These are phyloP conservation scores for Mycena haematopus DNA, from an alignment of 768 basidiomycete genomes.

Conservation along the genomic window DNA sequence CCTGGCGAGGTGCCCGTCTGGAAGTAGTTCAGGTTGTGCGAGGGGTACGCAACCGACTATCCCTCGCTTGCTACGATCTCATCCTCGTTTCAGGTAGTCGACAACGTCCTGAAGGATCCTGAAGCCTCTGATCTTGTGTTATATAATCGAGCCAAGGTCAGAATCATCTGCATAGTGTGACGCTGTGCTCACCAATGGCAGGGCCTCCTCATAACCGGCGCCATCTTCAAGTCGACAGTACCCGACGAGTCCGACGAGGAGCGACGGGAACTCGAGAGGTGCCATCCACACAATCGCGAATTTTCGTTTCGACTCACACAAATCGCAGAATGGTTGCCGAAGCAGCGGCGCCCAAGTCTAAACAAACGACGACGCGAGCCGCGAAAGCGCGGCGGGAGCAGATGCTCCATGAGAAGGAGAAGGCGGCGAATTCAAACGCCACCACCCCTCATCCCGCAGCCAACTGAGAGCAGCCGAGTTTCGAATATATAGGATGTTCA, in stretches of 20 bases:
- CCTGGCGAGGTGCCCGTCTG: slow-evolving; percentile 96
- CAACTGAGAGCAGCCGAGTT: neutral
- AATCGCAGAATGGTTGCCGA: slow-evolving; percentile 80
- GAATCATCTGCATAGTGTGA: slow-evolving; percentile 48
- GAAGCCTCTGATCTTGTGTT: slow-evolving; percentile 73
- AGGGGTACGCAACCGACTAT: slow-evolving; percentile 46
- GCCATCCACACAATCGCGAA: slow-evolving; percentile 34
- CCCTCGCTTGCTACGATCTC: slow-evolving; percentile 13
- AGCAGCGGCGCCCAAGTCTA: slow-evolving; percentile 76
- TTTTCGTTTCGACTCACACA: slow-evolving; percentile 14
- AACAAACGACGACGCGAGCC: slow-evolving; percentile 47
- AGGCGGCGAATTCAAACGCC: slow-evolving; percentile 21
- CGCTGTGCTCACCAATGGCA: slow-evolving; percentile 38
- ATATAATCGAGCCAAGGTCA: slow-evolving; percentile 88
- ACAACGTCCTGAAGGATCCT: slow-evolving; percentile 84
- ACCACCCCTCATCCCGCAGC: slow-evolving; percentile 18
- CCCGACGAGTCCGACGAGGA: slow-evolving; percentile 95
- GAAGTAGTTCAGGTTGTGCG: slow-evolving; percentile 92
- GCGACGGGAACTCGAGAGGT: slow-evolving; percentile 93
- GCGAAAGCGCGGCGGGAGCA: slow-evolving; percentile 50
- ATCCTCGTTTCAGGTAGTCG: slow-evolving; percentile 61
- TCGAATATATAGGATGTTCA: slow-evolving; percentile 11
- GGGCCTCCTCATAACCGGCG: slow-evolving; percentile 89
- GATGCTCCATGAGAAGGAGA: slow-evolving; percentile 44
- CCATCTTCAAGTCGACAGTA: slow-evolving; percentile 82